phyloP scores from a whole-genome alignment of 441 rosid genomes.

The Biscutella laevigata region DNA sequence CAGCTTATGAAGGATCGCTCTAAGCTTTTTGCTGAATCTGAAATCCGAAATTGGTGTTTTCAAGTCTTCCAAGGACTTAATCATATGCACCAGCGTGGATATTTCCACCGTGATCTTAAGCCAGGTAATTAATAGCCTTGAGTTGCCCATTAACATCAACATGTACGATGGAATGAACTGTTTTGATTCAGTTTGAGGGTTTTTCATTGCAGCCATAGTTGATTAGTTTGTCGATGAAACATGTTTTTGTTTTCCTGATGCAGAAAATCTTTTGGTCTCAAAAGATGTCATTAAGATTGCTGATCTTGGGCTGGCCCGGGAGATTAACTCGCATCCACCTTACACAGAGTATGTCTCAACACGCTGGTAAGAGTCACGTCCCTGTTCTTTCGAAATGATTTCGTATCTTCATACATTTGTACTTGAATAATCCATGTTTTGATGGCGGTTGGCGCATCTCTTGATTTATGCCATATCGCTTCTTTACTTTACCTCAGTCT shows the following conservation, averaged over 20 bases:
- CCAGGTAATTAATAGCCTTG: conserved; percentile 51
- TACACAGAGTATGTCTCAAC: conserved; percentile 90
- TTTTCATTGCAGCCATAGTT: neutral
- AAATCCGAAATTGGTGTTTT: conserved; percentile 81
- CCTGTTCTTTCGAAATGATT: neutral
- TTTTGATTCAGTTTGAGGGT: neutral
- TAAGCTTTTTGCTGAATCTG: conserved; percentile 67
- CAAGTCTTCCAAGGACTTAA: conserved; percentile 95
- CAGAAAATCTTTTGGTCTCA: conserved; percentile 76
- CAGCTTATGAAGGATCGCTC: conserved; percentile 81
- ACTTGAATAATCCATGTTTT: neutral
- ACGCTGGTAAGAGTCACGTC: conserved; percentile 57
- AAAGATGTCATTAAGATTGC: conserved; percentile 78
- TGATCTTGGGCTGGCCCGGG: conserved; percentile 95
- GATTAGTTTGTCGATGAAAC: neutral
- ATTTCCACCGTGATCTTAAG: conserved; percentile 95
- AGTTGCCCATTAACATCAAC: conserved; percentile 4
- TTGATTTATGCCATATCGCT: neutral
- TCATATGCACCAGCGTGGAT: conserved; percentile 86
- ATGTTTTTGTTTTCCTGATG: neutral
- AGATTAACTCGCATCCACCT: conserved; percentile 74
- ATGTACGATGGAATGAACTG: neutral
- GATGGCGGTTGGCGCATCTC: neutral
- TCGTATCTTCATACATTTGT: conserved; percentile 1
- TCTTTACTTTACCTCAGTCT: neutral